A percentile compares a stretch with the other conserved stretches of the same genome.
phyloP scores from a whole-genome alignment of 768 basidiomycete genomes.

The Sarcodon sp. region DNA sequence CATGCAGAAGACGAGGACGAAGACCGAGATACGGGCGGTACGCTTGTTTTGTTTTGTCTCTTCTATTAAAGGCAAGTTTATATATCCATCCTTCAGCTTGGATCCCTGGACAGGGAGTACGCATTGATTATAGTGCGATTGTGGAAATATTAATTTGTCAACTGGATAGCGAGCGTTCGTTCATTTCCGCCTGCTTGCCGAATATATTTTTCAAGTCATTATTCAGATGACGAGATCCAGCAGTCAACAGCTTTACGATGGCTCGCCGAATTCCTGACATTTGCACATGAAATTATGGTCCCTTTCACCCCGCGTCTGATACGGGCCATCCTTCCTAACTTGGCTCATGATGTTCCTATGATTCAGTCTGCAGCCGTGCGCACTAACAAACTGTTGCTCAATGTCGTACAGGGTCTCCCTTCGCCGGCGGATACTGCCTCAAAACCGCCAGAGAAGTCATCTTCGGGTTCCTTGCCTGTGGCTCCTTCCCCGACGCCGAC shows the following conservation, averaged over 20 bases:
- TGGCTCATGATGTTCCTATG: conserved; percentile 82
- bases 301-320: conserved; percentile 91
- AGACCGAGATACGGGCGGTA: conserved; percentile 55
- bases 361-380: conserved; percentile 80
- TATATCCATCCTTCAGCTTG: conserved; percentile 36
- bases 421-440: conserved; percentile 42
- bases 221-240: conserved; percentile 83
- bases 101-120: conserved; percentile 90
- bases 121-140: conserved; percentile 82
- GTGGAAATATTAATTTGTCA: conserved; percentile 89
- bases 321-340: conserved; percentile 85
- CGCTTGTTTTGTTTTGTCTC: conserved; percentile 8
- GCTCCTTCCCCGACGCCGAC: conserved; percentile 39
- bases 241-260: conserved; percentile 90
- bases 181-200: not conserved
- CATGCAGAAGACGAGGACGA: conserved; percentile 30
- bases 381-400: conserved; percentile 76
- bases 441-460: conserved; percentile 17
- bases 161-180: conserved; percentile 71
- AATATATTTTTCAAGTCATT: not conserved
- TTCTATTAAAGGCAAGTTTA: conserved; percentile 3
- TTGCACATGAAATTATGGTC: conserved; percentile 86
- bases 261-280: conserved; percentile 82
- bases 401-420: conserved; percentile 79
- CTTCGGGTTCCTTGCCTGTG: conserved; percentile 1